These are phyloP conservation scores for Neckera pumila DNA, from an alignment of 225 moss, liverwort and hornwort species.

Conservation along the genomic window DNA sequence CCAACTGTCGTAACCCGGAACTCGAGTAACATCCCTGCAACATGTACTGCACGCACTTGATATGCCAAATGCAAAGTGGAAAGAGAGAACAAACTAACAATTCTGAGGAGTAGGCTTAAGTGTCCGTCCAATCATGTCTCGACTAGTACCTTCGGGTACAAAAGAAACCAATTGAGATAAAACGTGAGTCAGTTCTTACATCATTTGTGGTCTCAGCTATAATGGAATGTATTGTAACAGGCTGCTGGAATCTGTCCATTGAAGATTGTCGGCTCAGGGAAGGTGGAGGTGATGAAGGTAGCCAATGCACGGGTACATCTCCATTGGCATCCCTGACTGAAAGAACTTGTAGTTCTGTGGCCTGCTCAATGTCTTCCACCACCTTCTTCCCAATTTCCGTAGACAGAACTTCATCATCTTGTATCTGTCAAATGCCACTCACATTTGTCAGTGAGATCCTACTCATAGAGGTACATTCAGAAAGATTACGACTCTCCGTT, in stretches of 20 bases:
- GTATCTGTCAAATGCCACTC: conserved; percentile 17
- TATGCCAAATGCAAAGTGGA: neutral
- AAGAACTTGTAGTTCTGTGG: conserved; percentile 1
- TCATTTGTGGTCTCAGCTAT: conserved; percentile 46
- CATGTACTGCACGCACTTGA: neutral
- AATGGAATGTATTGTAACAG: conserved; percentile 34
- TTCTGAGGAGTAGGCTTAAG: neutral
- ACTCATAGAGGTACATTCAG: neutral
- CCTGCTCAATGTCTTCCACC: conserved; percentile 28
- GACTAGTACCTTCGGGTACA: neutral
- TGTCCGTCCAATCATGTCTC: neutral
- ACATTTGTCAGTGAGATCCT: neutral
- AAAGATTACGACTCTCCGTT: neutral
- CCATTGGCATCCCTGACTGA: conserved; percentile 6
- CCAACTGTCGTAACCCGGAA: neutral
- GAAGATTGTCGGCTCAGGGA: conserved; percentile 34
- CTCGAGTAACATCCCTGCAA: neutral
- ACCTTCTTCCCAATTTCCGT: conserved; percentile 28
- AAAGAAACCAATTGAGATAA: neutral
- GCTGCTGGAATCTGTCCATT: conserved; percentile 28
- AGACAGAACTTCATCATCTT: conserved; percentile 32
- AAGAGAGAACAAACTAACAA: neutral
- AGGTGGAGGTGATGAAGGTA: conserved; percentile 19
- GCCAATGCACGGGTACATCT: conserved; percentile 8
- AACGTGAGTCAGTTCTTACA: conserved; percentile 10